Evolutionary conservation across 2,329 filamentous ascomycete genomes (phyloP).

Genomic region (Fusarium sp.): DNA sequence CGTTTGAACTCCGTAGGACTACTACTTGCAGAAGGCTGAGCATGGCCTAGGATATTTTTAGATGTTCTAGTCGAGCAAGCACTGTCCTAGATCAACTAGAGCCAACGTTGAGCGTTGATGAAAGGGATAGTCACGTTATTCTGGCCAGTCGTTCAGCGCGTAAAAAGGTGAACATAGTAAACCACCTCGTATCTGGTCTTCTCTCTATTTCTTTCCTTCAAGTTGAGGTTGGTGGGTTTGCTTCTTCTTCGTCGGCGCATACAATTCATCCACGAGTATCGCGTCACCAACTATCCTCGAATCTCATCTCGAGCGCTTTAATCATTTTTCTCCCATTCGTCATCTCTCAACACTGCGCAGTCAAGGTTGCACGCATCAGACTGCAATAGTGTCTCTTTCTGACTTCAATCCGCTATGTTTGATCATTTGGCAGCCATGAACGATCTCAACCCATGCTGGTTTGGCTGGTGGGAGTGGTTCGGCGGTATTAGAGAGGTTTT

Average conservation of each 20-base stretch:
- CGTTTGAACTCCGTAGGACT: constrained; percentile 10
- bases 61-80: background rate
- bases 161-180: constrained; percentile 1
- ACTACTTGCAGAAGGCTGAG: constrained; percentile 7
- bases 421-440: background rate
- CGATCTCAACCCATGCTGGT: background rate
- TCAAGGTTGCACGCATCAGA: too few species aligned
- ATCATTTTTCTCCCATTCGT: too few species aligned
- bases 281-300: too few species aligned
- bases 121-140: background rate
- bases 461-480: background rate
- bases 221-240: too few species aligned
- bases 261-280: too few species aligned
- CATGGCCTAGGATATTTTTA: constrained; percentile 23
- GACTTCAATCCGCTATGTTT: background rate
- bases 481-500: background rate
- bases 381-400: background rate
- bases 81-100: background rate
- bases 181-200: background rate
- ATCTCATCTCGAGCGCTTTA: too few species aligned
- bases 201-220: background rate
- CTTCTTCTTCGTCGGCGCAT: too few species aligned
- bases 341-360: too few species aligned
- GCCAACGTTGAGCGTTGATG: background rate
- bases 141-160: constrained; percentile 3